These are phyloP conservation scores for Sordariomycetes sp. DNA, from an alignment of 2,329 filamentous ascomycete genomes.

Conservation along the genomic window DNA sequence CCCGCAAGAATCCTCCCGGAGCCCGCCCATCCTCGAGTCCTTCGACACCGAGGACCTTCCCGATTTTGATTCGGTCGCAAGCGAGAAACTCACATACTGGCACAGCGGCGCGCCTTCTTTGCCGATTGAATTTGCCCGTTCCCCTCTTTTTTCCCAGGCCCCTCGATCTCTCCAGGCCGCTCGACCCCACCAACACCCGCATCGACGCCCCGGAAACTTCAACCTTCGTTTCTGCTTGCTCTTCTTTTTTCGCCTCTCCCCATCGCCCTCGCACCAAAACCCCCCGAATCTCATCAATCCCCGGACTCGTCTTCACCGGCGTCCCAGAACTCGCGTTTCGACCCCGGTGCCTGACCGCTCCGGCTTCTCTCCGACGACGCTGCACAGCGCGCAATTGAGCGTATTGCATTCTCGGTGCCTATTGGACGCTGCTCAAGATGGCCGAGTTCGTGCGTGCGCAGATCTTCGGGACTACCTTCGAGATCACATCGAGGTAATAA, in stretches of 20 bases:
- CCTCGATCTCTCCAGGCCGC: not conserved
- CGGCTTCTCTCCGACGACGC: no score
- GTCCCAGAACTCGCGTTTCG: no score
- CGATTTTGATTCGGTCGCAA: no score
- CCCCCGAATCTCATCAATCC: no score
- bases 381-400: not conserved
- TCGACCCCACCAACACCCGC: not conserved
- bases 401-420: not conserved
- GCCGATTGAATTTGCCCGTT: not conserved
- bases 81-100: not conserved
- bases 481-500: slow-evolving; percentile 90
- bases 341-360: no score
- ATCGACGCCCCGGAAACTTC: not conserved
- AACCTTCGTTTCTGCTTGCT: not conserved
- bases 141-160: not conserved
- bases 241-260: not conserved
- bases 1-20: no score
- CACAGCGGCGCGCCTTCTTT: not conserved
- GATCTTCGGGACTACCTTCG: slow-evolving; percentile 98
- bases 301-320: no score
- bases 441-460: slow-evolving; percentile 98
- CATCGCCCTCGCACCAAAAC: no score
- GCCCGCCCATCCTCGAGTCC: no score
- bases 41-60: no score
- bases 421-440: slow-evolving; percentile 49